Conservation (phyloP, 2,329 filamentous ascomycete genomes). For the Venturia aucupariae region DNA sequence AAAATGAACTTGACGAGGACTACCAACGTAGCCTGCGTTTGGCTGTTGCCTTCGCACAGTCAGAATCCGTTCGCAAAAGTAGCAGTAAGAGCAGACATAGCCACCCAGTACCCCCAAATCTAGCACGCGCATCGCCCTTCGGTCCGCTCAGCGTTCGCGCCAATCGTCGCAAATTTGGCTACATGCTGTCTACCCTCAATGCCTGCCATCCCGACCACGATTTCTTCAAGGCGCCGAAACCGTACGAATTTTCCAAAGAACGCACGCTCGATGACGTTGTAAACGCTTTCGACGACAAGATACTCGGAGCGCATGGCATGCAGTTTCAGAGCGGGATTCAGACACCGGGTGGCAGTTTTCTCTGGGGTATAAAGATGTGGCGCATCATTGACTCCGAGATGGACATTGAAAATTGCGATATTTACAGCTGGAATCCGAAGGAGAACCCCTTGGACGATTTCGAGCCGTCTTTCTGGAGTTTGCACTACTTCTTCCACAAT, state of each 20-base stretch:
- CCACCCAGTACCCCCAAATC: constrained; percentile 69
- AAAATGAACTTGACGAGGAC: constrained; percentile 80
- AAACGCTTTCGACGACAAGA: constrained; percentile 75
- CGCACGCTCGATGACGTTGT: constrained; percentile 71
- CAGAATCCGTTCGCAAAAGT: constrained; percentile 1
- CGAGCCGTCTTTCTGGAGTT: constrained; percentile 86
- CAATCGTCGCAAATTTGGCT: constrained; percentile 86
- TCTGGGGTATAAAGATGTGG: constrained; percentile 91
- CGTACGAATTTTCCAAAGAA: constrained; percentile 83
- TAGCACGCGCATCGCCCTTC: constrained; percentile 84
- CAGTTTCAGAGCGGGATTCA: constrained; percentile 31
- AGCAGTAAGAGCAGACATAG: constrained; percentile 73
- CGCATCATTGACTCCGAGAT: constrained; percentile 88
- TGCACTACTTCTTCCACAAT: constrained; percentile 98
- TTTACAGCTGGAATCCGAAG: constrained; percentile 82
- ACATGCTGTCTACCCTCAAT: constrained; percentile 92
- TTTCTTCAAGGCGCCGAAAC: constrained; percentile 84
- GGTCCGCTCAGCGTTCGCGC: constrained; percentile 81
- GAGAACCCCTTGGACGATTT: constrained; percentile 90
- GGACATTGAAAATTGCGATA: constrained; percentile 76
- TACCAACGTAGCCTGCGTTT: constrained; percentile 72
- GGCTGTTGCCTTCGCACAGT: constrained; percentile 2
- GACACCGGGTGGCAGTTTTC: constrained; percentile 42
- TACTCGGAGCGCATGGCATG: constrained; percentile 55
- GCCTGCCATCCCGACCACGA: constrained; percentile 95